Conservation (phyloP, 1,139 yeast species). For the Suhomyces choctaworum region DNA sequence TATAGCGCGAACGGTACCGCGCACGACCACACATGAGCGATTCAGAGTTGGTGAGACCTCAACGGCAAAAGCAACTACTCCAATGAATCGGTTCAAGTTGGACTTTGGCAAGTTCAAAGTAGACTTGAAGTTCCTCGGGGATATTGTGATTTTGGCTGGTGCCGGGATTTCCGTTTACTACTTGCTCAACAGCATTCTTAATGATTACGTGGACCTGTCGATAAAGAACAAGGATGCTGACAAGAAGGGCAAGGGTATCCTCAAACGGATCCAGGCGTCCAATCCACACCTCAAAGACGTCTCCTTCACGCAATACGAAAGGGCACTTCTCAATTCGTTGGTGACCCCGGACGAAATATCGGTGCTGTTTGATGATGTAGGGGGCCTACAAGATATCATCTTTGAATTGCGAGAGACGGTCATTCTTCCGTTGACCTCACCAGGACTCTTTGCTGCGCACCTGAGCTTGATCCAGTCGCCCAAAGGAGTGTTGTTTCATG, state of each 20-base stretch:
- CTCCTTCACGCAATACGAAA: constrained; percentile 74
- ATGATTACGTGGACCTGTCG: constrained; percentile 52
- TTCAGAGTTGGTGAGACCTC: not conserved
- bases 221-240: constrained; percentile 64
- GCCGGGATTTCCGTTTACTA: constrained; percentile 83
- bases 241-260: constrained; percentile 63
- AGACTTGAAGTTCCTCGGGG: constrained; percentile 60
- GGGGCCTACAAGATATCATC: constrained; percentile 80
- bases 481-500: constrained; percentile 88
- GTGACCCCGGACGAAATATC: constrained; percentile 82
- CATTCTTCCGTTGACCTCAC: constrained; percentile 79
- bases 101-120: constrained; percentile 47
- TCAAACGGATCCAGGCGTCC: constrained; percentile 55
- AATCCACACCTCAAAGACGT: constrained; percentile 61
- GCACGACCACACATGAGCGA: constrained; percentile 4
- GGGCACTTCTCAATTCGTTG: constrained; percentile 69
- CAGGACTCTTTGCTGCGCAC: constrained; percentile 62
- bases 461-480: constrained; percentile 80
- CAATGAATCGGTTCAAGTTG: constrained; percentile 37
- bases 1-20: not conserved
- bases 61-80: not conserved
- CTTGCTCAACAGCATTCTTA: constrained; percentile 57
- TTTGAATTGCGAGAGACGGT: constrained; percentile 88
- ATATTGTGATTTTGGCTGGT: constrained; percentile 72
- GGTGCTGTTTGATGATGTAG: constrained; percentile 76